phyloP scores from a whole-genome alignment of 1,284 basidiomycete species.

The Pascua sp. region DNA sequence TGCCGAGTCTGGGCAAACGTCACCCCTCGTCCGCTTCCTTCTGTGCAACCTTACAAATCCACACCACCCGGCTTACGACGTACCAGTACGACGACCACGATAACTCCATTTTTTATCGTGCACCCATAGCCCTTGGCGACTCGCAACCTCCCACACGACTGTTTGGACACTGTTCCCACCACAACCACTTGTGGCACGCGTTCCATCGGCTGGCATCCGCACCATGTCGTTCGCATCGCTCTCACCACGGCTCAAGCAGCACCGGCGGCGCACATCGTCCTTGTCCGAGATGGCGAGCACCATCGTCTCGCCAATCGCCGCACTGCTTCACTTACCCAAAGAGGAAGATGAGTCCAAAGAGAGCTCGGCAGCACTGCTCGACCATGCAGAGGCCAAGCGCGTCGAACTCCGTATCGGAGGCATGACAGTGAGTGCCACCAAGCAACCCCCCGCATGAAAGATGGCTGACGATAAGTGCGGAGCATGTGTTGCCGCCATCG shows the following conservation, averaged over 20 bases:
- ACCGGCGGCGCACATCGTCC: constrained; percentile 5
- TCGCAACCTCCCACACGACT: too few species aligned
- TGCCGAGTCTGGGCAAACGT: too few species aligned
- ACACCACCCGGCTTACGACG: too few species aligned
- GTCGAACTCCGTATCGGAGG: constrained; percentile 49
- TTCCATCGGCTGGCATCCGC: too few species aligned
- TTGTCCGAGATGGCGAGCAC: constrained; percentile 13
- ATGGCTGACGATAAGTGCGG: constrained; percentile 45
- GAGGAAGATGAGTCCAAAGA: constrained; percentile 15
- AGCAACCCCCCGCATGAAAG: not conserved
- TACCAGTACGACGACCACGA: too few species aligned
- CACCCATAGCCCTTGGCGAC: not conserved
- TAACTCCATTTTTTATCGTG: too few species aligned
- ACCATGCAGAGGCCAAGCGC: constrained; percentile 17
- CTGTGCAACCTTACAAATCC: too few species aligned
- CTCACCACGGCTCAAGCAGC: not conserved
- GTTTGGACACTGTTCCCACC: too few species aligned
- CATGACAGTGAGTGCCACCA: constrained; percentile 41
- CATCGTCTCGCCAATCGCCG: constrained; percentile 11
- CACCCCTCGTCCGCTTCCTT: too few species aligned
- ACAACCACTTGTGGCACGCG: too few species aligned
- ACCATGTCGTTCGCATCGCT: constrained; percentile 2
- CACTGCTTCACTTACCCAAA: constrained; percentile 8
- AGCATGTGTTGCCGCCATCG: constrained; percentile 67
- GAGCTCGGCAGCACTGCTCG: constrained; percentile 15